phyloP scores from a whole-genome alignment of 441 rosid genomes.

The Erodium trifolium region DNA sequence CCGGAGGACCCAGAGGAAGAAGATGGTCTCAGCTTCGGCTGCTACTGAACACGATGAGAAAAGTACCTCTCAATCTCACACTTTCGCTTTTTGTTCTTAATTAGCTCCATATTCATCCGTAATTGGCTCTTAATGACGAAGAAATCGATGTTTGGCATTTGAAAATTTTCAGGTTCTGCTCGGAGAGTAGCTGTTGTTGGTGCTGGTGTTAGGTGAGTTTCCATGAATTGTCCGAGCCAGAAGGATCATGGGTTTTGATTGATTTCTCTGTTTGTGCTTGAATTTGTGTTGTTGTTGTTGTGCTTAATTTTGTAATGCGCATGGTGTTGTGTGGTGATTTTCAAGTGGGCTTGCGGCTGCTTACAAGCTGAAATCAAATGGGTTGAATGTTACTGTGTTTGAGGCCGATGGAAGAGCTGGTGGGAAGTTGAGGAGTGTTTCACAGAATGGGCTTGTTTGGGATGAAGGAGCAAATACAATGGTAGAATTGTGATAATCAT shows the following conservation, averaged over 20 bases:
- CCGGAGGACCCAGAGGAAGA: not conserved
- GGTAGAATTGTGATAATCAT: conserved; percentile 27
- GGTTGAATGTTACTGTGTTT: conserved; percentile 63
- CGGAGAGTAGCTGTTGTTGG: conserved; percentile 82
- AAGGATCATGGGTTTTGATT: not conserved
- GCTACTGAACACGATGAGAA: not conserved
- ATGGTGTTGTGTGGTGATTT: conserved; percentile 18
- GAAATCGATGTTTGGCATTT: conserved; percentile 8
- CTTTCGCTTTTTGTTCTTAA: not conserved
- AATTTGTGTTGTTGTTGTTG: not conserved
- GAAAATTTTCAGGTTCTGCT: conserved; percentile 33
- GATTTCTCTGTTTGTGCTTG: not conserved
- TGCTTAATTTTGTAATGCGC: conserved; percentile 2
- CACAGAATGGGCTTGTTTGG: conserved; percentile 58
- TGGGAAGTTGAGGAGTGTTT: conserved; percentile 73
- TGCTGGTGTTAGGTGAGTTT: conserved; percentile 70
- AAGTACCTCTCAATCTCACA: not conserved
- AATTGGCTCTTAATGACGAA: not conserved
- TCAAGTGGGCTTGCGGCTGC: conserved; percentile 88
- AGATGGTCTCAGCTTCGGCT: not conserved
- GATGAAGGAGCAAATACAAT: conserved; percentile 96
- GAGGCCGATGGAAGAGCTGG: conserved; percentile 82
- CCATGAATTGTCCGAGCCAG: too few species aligned
- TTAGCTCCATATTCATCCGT: not conserved
- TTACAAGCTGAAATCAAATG: conserved; percentile 69